Base-by-base conservation (phyloP, 768 basidiomycete genomes). In the Lentinula raphanica region DNA sequence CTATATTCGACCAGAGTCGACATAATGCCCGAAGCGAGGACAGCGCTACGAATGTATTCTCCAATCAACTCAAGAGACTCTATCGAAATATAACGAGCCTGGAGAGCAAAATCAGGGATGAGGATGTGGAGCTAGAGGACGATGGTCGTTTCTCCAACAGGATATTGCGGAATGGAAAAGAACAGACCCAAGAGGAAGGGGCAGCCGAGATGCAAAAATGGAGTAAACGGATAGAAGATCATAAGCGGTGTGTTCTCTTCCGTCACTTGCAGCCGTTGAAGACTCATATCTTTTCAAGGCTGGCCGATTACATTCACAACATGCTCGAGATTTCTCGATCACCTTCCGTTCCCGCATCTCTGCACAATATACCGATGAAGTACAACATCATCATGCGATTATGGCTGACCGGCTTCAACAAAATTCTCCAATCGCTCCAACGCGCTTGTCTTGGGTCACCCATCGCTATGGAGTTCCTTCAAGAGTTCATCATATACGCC, bases 301-400 rank as follows among this genome's bases (percentile, higher is more conserved):
- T 98, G 5, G 93, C 91, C 0, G 95, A 98, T 63, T 82, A 84
- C 59, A 92, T 96, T 64, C 93, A 94, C 71, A 87, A 90, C 59
- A 82, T 99, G 27, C 82, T 99, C 54, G 81, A 85, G 38, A 84
- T 96, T 1, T 91, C 94, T 0, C 82, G 92, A 38, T 87, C 94
- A 2, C 92, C 94, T 0, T 84, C 84, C 9, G 87, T 96, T 0
- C 96, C 97, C 0, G 86, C 90, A 0, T 94, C 94, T 0, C 75
- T 98, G 1, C 88, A 94, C 45, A 86, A 88, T 58, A 90, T 98
- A 49, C 93, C 96, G 0, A 85, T 83, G 38, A 95, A 94, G 66
- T 98, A 98, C 77, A 97, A 97, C 72, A 95, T 98, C 65, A 91
- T 96, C 60, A 86, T 87, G 39, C 85, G 96, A 9, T 79, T 98